Evolutionary conservation across 169 alveolate genomes (phyloP).

Genomic region (Fabrea salina): DNA sequence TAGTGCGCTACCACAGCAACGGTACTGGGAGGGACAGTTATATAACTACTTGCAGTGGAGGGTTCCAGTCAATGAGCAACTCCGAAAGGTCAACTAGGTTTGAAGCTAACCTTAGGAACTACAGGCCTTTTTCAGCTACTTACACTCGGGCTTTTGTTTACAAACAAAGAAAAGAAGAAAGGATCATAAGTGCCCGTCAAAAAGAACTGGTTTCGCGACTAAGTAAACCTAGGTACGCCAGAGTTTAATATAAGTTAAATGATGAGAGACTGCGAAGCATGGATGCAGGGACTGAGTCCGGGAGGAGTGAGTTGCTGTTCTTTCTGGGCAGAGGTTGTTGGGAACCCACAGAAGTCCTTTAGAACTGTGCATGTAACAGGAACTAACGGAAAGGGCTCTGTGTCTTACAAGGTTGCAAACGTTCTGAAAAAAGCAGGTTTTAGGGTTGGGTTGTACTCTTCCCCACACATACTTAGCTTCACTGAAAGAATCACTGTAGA

Average conservation of each 20-base stretch:
- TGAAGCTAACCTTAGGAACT: not conserved
- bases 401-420: slow-evolving; percentile 67
- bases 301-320: no score
- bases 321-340: no score
- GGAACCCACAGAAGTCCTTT: slow-evolving; percentile 66
- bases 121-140: not conserved
- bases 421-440: slow-evolving; percentile 64
- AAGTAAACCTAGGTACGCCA: no score
- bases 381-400: slow-evolving; percentile 91
- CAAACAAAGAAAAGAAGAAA: no score
- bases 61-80: not conserved
- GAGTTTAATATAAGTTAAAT: no score
- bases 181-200: no score
- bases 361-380: slow-evolving; percentile 88
- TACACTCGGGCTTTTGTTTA: no score
- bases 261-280: no score
- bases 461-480: slow-evolving; percentile 88
- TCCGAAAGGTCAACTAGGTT: not conserved
- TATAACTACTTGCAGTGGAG: slow-evolving; percentile 43
- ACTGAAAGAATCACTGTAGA: slow-evolving; percentile 85
- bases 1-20: slow-evolving; percentile 36
- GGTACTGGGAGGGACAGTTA: slow-evolving; percentile 60
- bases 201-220: no score
- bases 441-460: slow-evolving; percentile 82
- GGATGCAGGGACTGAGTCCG: no score